Evolutionary conservation across 768 basidiomycete species (phyloP).

Genomic region (Chalciporus sphaerocephalus): DNA sequence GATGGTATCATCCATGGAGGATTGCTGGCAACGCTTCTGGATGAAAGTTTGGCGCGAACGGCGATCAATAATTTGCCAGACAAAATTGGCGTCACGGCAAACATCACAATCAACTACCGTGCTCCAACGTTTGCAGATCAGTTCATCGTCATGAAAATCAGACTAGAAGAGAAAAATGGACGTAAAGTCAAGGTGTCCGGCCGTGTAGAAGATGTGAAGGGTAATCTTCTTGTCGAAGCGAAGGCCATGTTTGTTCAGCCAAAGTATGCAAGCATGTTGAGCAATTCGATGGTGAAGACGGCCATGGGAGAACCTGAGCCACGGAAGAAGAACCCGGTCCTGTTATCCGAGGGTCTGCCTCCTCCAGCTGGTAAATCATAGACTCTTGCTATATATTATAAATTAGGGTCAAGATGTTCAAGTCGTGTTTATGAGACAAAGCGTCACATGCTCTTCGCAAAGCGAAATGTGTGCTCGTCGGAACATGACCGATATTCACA

Average conservation of each 20-base stretch:
- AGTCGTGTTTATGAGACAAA: no score
- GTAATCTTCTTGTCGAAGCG: conserved; percentile 78
- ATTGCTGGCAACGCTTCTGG: conserved; percentile 81
- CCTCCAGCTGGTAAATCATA: conserved; percentile 28
- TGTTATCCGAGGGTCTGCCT: conserved; percentile 26
- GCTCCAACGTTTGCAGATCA: conserved; percentile 89
- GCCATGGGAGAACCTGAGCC: conserved; percentile 58
- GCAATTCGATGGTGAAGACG: conserved; percentile 52
- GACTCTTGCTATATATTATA: no score
- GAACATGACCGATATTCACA: no score
- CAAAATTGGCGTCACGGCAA: conserved; percentile 90
- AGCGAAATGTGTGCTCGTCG: no score
- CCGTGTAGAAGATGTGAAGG: conserved; percentile 74
- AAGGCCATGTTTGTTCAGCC: conserved; percentile 88
- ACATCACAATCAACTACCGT: conserved; percentile 72
- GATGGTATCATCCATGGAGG: conserved; percentile 96
- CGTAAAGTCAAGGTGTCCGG: conserved; percentile 74
- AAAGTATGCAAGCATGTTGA: conserved; percentile 75
- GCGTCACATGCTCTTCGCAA: no score
- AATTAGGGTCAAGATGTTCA: no score
- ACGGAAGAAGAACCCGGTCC: conserved; percentile 17
- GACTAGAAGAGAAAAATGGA: conserved; percentile 62
- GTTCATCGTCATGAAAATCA: conserved; percentile 81
- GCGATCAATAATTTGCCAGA: conserved; percentile 83
- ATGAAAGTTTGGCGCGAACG: conserved; percentile 78